Evolutionary conservation across 2,329 filamentous ascomycete species (phyloP), one percentile per base, ranked within the genome.

Genomic region (Kalmusia sp.): DNA sequence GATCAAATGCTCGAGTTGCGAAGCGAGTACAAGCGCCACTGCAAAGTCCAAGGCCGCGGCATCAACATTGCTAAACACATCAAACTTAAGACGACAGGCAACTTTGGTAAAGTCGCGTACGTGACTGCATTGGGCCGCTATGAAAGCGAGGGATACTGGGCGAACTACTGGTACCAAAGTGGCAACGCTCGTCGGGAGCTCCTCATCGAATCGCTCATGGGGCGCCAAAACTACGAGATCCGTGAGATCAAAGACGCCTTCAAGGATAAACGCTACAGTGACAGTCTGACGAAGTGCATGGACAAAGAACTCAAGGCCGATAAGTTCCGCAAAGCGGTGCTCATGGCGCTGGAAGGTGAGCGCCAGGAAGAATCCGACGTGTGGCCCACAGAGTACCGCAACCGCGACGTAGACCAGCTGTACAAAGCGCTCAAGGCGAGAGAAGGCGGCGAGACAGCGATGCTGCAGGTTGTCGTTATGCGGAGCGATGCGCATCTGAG

Each of bases 91-190:
- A 87, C 91, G 37, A 83, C 89, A 49, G 82, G 87, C 4, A 87
- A 86, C 63, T 87, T 98, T 61, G 93, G 93, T 77, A 98, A 98
- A 76, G 90, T 90, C 6, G 92, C 89, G 68, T 97, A 98, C 73
- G 87, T 93, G 3, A 93, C 91, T 2, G 92, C 93, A 0, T 84
- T 98, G 0, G 95, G 95, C 8, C 84, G 84, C 47, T 98, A 92
- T 88, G 95, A 97, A 77, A 89, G 87, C 63, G 95, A 99, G 74
- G 91, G 92, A 0, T 96, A 96, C 80, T 99, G 95, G 93, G 92
- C 93, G 54, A 98, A 97, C 73, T 96, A 92, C 75, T 98, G 92
- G 88, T 98, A 97, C 77, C 93, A 97, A 70, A 88, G 88, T 31
- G 90, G 93, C 73, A 90, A 88, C 65, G 91, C 88, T 6, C 84